A percentile compares a stretch with the other conserved stretches of the same genome.
Conservation (phyloP, 2,329 filamentous ascomycete genomes). For the Graphilbum fragrans region DNA sequence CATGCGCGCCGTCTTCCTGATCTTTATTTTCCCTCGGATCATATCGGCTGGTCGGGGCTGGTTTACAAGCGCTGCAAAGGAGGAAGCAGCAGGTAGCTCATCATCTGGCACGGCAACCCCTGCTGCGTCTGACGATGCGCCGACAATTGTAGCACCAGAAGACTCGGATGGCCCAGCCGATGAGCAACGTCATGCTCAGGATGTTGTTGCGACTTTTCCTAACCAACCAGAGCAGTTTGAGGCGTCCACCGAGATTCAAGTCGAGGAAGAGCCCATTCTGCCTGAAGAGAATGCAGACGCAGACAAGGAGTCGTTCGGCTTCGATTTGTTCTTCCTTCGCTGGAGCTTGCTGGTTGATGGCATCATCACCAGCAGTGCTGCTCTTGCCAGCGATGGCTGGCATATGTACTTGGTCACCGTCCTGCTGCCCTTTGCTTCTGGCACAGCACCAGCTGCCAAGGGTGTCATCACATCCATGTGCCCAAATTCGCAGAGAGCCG, state of each 20-base stretch:
- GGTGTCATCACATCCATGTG: slow-evolving; percentile 65
- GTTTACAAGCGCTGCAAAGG: slow-evolving; percentile 8
- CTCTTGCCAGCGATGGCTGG: slow-evolving; percentile 50
- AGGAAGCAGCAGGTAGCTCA: slow-evolving; percentile 7
- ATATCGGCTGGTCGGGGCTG: slow-evolving; percentile 24
- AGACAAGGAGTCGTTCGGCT: slow-evolving; percentile 37
- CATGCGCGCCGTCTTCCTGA: slow-evolving; percentile 41
- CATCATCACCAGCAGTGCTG: slow-evolving; percentile 47
- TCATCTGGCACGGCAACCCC: slow-evolving; percentile 28
- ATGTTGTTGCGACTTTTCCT: slow-evolving; percentile 12
- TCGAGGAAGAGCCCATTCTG: slow-evolving; percentile 31
- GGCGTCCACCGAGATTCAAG: slow-evolving; percentile 24
- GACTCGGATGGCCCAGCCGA: background rate
- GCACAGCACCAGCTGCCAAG: slow-evolving; percentile 57
- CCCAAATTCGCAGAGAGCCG: slow-evolving; percentile 44
- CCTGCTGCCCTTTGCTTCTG: slow-evolving; percentile 55
- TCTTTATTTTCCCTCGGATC: slow-evolving; percentile 40
- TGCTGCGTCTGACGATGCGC: slow-evolving; percentile 5
- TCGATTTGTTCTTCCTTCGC: slow-evolving; percentile 56
- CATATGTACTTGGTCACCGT: slow-evolving; percentile 57
- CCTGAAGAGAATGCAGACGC: slow-evolving; percentile 12
- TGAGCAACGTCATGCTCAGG: background rate
- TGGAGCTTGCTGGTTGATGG: slow-evolving; percentile 56
- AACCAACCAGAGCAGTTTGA: slow-evolving; percentile 30
- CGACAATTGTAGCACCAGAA: background rate